Conservation (phyloP, 1,284 basidiomycete species). For the Austroboletus rostrupii region DNA sequence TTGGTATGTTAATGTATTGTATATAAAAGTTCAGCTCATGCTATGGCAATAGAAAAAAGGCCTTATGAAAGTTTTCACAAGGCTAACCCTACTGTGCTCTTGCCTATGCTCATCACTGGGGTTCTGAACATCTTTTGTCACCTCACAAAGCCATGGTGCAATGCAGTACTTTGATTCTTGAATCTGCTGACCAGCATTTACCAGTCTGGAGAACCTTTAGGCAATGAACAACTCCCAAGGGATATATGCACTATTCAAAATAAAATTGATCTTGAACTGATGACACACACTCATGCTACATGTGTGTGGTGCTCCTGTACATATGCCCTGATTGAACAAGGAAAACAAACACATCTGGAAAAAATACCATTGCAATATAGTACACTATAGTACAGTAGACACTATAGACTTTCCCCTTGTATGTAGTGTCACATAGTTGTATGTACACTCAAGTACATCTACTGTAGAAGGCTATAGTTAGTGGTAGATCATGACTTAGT, state of each 20-base stretch:
- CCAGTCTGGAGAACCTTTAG: background rate
- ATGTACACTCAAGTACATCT: no score
- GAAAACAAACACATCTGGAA: no score
- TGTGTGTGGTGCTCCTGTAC: background rate
- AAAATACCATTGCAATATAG: no score
- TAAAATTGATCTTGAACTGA: slow-evolving; percentile 5
- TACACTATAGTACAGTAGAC: no score
- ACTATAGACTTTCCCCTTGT: no score
- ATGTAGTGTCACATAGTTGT: no score
- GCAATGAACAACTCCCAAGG: background rate
- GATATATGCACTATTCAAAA: slow-evolving; percentile 6
- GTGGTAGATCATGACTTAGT: no score
- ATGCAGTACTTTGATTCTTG: background rate
- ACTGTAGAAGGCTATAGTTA: no score
- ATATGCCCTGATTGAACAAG: background rate
- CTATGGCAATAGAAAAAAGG: no score
- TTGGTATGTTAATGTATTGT: no score
- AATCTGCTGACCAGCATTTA: background rate
- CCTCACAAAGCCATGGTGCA: background rate
- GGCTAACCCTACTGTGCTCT: background rate
- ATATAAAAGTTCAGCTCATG: no score
- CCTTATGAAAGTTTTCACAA: background rate
- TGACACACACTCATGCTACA: background rate
- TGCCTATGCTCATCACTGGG: background rate
- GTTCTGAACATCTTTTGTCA: background rate